Evolutionary conservation across 345 rosid genomes (phyloP), one percentile per base, ranked within the genome.

Genomic region (Clausena lansium): DNA sequence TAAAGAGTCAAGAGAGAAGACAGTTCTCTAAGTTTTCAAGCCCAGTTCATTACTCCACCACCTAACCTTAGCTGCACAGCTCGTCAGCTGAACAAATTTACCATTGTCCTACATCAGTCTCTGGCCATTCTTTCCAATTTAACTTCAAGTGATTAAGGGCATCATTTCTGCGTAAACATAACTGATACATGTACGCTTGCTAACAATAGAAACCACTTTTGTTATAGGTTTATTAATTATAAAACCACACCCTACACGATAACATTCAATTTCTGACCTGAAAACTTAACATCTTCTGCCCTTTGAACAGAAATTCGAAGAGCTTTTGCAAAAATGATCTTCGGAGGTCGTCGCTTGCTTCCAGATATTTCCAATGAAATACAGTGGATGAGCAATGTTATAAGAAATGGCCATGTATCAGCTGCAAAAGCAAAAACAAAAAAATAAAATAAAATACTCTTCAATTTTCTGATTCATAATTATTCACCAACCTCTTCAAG

Each of bases 371-470:
- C 99, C 78, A 77, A 47, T 3, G 94, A 87, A 52, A 93, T 94
- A 74, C 98, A 90, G 52, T 84, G 91, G 41, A 85, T 77, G 45
- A 95, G 95, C 85, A 91, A 81, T 70, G 86, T 84, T 47, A 91
- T 74, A 35, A 95, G 81, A 86, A 88, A 95, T 1, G 98, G 97
- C 97, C 98, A 95, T 14, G 98, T 89, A 78, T 52, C 57, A 52
- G 57, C 57, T 78, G 52, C 50, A 45, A 45, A 45, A 45, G 95
- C 87, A 85, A 38, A 79, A 80, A 77, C 76, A 85, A 86, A 76
- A 45, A 14, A 45, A 45, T 54, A 76, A 58, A 71, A 50, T 8
- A 45, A 45, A 45, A 45, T 3, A 45, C 17, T 60, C 27, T 76
- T 76, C 57, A 81, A 63, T 66, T 63, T 62, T 54, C 24, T 65